Evolutionary conservation across 495 filamentous ascomycete genomes (phyloP), one percentile per base, ranked within the genome.

Genomic region (Stereocaulon alpinum): DNA sequence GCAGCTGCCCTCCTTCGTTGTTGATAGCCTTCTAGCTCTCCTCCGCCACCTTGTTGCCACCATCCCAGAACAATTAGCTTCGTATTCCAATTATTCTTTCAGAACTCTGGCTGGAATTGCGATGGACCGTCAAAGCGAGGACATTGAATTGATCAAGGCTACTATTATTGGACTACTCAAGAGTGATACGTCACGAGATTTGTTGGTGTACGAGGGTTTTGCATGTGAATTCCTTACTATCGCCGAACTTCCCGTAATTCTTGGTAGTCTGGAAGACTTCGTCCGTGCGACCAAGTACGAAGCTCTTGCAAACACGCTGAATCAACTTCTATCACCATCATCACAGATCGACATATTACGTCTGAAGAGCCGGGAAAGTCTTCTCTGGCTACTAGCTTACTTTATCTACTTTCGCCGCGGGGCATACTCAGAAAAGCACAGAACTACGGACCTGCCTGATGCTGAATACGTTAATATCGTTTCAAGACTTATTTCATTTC

Each of bases 381-480:
- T 64, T 17, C 72, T 91, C 22, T 94, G 91, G 86, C 75, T 98
- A 22, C 72, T 96, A 51, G 79, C 86, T 22, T 87, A 95, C 67
- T 82, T 90, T 60, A 86, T 96, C 52, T 87, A 80, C 64, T 81
- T 95, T 48, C 82, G 86, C 62, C 78, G 80, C 17, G 68, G 74
- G 63, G 72, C 74, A 40, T 69, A 73, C 55, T 61, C 69, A 75
- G 60, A 68, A 6, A 66, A 68, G 37, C 59, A 69, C 56, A 69
- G 75, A 67, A 61, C 72, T 14, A 71, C 79, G 15, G 65, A 60
- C 7, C 59, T 66, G 15, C 63, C 65, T 53, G 79, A 85, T 61
- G 75, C 82, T 40, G 78, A 77, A 48, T 87, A 86, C 66, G 73
- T 89, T 24, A 74, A 76, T 47, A 79, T 87, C 14, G 75, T 94